Percentiles rank a stretch among this genome's conserved stretches.
These are phyloP conservation scores for Neurospora sp. DNA, from an alignment of 2,329 filamentous ascomycete species.

Conservation along the genomic window DNA sequence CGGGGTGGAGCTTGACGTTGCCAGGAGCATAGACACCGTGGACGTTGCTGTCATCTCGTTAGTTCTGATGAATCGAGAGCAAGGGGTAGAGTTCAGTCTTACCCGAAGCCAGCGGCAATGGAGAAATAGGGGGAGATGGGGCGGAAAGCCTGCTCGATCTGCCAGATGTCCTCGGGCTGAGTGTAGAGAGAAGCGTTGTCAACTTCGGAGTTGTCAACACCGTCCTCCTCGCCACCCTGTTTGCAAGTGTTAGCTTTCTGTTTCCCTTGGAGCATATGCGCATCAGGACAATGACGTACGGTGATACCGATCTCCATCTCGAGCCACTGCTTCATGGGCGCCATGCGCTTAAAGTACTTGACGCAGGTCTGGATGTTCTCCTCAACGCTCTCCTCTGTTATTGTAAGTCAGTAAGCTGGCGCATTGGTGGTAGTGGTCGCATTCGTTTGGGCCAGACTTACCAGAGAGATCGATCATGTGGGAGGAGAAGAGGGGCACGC, in stretches of 20 bases:
- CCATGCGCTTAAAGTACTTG: slow-evolving; percentile 85
- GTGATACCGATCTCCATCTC: slow-evolving; percentile 98
- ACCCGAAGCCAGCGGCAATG: slow-evolving; percentile 86
- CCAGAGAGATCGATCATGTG: slow-evolving; percentile 88
- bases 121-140: slow-evolving; percentile 93
- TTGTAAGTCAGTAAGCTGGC: neutral
- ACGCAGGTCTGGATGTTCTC: slow-evolving; percentile 89
- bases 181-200: slow-evolving; percentile 48
- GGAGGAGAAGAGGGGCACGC: slow-evolving; percentile 85
- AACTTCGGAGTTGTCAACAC: slow-evolving; percentile 29
- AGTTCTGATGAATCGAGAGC: neutral
- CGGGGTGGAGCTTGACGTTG: slow-evolving; percentile 93
- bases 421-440: slow-evolving; percentile 1
- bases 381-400: slow-evolving; percentile 76
- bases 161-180: slow-evolving; percentile 90
- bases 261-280: slow-evolving; percentile 51
- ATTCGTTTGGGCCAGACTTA: slow-evolving; percentile 6
- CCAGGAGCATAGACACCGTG: slow-evolving; percentile 95
- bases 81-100: neutral
- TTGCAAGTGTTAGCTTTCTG: neutral
- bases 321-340: slow-evolving; percentile 97
- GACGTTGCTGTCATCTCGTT: slow-evolving; percentile 56
- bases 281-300: slow-evolving; percentile 25
- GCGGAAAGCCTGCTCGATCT: slow-evolving; percentile 66
- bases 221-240: slow-evolving; percentile 54